Conservation (phyloP, 345 rosid species). For the Lepidium aucheri region DNA sequence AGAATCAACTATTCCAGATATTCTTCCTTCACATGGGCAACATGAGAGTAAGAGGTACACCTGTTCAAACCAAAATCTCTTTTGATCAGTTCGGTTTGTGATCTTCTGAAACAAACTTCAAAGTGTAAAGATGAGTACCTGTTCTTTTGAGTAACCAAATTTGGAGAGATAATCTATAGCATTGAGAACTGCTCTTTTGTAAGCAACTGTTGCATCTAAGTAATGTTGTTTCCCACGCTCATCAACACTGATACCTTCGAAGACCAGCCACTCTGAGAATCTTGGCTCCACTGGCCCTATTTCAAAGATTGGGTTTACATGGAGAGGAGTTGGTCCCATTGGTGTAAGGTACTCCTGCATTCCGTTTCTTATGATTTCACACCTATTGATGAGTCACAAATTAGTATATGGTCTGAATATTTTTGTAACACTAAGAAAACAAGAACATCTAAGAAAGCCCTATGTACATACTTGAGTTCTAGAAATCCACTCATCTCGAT, state of each 20-base stretch:
- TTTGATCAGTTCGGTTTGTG: constrained; percentile 2
- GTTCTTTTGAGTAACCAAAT: constrained; percentile 92
- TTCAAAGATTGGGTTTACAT: constrained; percentile 88
- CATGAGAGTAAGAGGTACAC: constrained; percentile 77
- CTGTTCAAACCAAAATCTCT: constrained; percentile 30
- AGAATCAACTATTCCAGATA: constrained; percentile 83
- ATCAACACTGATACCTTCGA: constrained; percentile 87
- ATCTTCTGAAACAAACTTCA: not conserved
- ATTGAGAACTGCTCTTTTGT: constrained; percentile 80
- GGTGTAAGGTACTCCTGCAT: constrained; percentile 94
- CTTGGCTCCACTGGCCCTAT: constrained; percentile 90
- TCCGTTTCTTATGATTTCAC: constrained; percentile 75
- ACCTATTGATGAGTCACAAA: constrained; percentile 29
- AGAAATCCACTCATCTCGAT: constrained; percentile 93
- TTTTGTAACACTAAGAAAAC: not conserved
- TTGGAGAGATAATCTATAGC: constrained; percentile 84
- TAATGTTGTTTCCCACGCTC: constrained; percentile 80
- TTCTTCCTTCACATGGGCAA: constrained; percentile 93
- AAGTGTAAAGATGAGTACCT: constrained; percentile 36
- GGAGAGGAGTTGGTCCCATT: constrained; percentile 88
- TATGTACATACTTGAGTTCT: constrained; percentile 54
- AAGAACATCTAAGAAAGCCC: not conserved
- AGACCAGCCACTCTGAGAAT: constrained; percentile 94
- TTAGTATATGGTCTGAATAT: not conserved
- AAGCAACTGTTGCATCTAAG: constrained; percentile 81